Conservation (phyloP, 306 rosid species). For the Pueraria montana region DNA sequence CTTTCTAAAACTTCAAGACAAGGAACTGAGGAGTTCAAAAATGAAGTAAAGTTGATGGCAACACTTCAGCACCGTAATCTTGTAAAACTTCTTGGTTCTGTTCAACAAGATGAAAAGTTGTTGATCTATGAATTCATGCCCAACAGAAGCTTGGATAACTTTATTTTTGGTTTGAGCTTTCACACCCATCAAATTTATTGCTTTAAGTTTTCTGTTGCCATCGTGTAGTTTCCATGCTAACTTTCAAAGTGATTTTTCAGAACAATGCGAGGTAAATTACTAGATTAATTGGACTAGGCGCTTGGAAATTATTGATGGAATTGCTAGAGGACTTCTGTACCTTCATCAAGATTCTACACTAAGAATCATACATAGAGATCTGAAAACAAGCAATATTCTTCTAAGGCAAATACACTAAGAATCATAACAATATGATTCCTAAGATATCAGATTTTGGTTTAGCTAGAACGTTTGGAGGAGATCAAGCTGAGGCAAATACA, state of each 20-base stretch:
- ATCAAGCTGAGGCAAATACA: conserved; percentile 37
- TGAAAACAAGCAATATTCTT: conserved; percentile 36
- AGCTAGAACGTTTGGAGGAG: conserved; percentile 17
- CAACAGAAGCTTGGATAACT: conserved; percentile 36
- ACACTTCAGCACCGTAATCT: conserved; percentile 40
- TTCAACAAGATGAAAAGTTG: conserved; percentile 9
- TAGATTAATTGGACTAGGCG: neutral
- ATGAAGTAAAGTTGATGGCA: conserved; percentile 40
- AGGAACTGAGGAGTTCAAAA: conserved; percentile 28
- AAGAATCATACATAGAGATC: conserved; percentile 36
- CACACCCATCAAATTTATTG: neutral
- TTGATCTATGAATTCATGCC: conserved; percentile 38
- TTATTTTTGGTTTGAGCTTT: conserved; percentile 36
- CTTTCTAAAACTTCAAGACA: conserved; percentile 14
- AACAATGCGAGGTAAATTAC: neutral
- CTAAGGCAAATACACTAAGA: too few relatives aligned
- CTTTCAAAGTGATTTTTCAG: neutral
- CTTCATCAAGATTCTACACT: conserved; percentile 25
- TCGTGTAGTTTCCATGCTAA: neutral
- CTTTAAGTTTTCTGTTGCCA: neutral
- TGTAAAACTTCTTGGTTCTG: conserved; percentile 40
- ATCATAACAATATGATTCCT: conserved; percentile 27
- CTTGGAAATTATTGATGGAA: conserved; percentile 13
- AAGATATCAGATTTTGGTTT: conserved; percentile 41
- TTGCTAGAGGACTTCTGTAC: conserved; percentile 14